phyloP scores from a whole-genome alignment of 495 filamentous ascomycete genomes.

The Neurospora sp. region DNA sequence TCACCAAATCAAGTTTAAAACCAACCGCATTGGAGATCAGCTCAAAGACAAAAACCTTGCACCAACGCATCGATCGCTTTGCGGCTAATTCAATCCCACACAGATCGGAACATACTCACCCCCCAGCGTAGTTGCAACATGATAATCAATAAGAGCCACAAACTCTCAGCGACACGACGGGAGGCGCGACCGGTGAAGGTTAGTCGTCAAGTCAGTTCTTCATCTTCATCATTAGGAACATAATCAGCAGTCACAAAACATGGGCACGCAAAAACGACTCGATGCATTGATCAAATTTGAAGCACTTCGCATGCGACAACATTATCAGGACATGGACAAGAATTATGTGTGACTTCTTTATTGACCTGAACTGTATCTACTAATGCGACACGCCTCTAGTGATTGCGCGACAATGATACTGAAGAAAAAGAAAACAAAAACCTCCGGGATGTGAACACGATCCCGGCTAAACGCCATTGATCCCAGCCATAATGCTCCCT shows the following conservation, averaged over 20 bases:
- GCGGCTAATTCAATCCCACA: background rate
- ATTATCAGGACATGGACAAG: background rate
- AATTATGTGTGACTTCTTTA: background rate
- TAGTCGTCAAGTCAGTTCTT: background rate
- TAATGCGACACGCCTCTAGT: background rate
- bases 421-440: background rate
- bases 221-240: background rate
- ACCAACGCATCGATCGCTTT: background rate
- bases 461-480: background rate
- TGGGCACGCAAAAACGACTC: background rate
- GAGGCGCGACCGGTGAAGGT: background rate
- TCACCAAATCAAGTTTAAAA: background rate
- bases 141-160: background rate
- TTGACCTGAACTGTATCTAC: background rate
- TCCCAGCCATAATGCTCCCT: background rate
- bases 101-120: background rate
- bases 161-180: background rate
- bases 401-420: background rate
- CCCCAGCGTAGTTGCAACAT: background rate
- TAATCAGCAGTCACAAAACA: background rate
- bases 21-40: background rate
- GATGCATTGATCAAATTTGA: background rate
- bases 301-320: background rate
- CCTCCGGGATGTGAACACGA: background rate
- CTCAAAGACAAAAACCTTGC: background rate